Base-by-base conservation (phyloP, 176 grass and related monocot species). In the Ananas comosus region DNA sequence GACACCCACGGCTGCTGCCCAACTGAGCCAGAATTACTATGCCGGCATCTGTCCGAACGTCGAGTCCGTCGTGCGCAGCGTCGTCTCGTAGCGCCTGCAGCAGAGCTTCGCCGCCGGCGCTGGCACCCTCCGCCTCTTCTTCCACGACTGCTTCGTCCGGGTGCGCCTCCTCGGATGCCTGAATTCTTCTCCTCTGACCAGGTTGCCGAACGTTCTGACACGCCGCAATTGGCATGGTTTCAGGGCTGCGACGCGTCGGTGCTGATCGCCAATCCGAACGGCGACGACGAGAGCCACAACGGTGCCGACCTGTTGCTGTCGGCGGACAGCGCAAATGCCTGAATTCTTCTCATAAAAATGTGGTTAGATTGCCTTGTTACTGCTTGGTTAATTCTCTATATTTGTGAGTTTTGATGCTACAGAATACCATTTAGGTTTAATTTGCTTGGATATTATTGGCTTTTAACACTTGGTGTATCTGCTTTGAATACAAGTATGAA, bases 101-200 rank as follows among this genome's bases (percentile, higher is more conserved):
- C 66, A 70, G 59, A 78, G 75, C 19, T 71, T 65, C 54, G 86
- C 85, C 79, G 88, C 88, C 3, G 88, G 79, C 14, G 73, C 88
- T 10, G 88, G 85, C 50, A 88, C 88, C 16, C 88, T 91, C 65
- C 85, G 88, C 63, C 81, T 91, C 85, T 88, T 91, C 85, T 91
- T 91, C 85, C 88, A 91, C 76, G 88, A 91, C 70, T 91, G 88
- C 81, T 91, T 88, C 66, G 88, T 91, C 69, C 81, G 88, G 88
- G 88, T 91, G 17, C 49, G 27, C 1, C 2, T n/a, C 1, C 2
- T n/a, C 1, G 1, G 33, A 50, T 23, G 22, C 22, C 22, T 23
- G 22, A 23, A 23, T 23, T 23, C 22, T 23, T 1, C 22, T 23
- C 22, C 22, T 23, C 22, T 23, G 22, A 23, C 22, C 22, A 23